Evolutionary conservation across 495 filamentous ascomycete species (phyloP).

Genomic region (Penicillium psychrofluorescens): DNA sequence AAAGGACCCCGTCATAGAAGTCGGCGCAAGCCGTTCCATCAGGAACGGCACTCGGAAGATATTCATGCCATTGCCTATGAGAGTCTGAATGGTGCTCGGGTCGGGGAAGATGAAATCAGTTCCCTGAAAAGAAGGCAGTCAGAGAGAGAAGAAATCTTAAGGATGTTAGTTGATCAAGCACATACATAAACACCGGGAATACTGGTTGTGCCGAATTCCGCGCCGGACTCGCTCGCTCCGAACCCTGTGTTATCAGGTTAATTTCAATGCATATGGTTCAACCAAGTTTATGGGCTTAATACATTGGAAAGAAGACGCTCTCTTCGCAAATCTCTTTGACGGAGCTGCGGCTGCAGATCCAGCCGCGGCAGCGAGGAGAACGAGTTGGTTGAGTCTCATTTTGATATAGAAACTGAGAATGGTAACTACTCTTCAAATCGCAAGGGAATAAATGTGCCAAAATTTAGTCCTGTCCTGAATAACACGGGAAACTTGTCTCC

Average conservation of each 20-base stretch:
- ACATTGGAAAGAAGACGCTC: slow-evolving; percentile 19
- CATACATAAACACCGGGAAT: slow-evolving; percentile 18
- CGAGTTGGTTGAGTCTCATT: slow-evolving; percentile 21
- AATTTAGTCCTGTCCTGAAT: too few species aligned
- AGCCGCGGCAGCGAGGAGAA: slow-evolving; percentile 17
- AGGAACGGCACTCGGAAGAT: slow-evolving; percentile 60
- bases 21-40: slow-evolving; percentile 61
- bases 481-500: too few species aligned
- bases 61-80: slow-evolving; percentile 57
- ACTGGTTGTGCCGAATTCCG: slow-evolving; percentile 16
- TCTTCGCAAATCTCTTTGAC: slow-evolving; percentile 12
- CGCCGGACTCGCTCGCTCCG: slow-evolving; percentile 19
- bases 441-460: too few species aligned
- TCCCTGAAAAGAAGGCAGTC: slow-evolving; percentile 13
- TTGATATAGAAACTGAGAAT: neutral
- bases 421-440: too few species aligned
- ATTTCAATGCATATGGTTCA: neutral
- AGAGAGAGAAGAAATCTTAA: too few species aligned
- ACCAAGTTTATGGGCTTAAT: neutral
- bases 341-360: slow-evolving; percentile 21
- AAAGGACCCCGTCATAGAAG: slow-evolving; percentile 34
- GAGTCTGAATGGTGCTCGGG: slow-evolving; percentile 42
- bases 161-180: neutral
- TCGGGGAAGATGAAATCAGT: slow-evolving; percentile 56
- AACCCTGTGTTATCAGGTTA: slow-evolving; percentile 14